Conservation (phyloP, 306 rosid species). For the Mucuna pruriens region DNA sequence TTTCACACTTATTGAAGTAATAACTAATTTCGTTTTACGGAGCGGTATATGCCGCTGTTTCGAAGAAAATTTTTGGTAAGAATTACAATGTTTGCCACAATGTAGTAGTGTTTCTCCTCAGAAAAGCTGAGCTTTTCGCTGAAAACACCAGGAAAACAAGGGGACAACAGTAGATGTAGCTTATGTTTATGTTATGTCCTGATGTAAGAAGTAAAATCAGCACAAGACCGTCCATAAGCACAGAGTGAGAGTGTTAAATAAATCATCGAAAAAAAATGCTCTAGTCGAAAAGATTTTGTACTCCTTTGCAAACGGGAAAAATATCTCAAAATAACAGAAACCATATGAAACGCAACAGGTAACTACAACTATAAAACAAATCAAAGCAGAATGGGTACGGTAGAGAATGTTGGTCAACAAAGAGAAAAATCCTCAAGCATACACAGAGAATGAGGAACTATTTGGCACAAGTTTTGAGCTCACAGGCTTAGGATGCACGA, state of each 20-base stretch:
- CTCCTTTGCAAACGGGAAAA: not conserved
- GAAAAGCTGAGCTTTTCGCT: not conserved
- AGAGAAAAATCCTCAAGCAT: constrained; percentile 44
- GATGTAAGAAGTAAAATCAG: constrained; percentile 43
- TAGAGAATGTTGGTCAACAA: constrained; percentile 49
- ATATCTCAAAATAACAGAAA: not conserved
- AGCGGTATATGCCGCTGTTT: no score
- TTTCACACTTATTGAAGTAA: no score
- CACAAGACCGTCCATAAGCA: constrained; percentile 64
- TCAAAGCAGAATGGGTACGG: not conserved
- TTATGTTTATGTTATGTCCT: constrained; percentile 60
- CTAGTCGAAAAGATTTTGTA: not conserved
- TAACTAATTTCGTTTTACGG: no score
- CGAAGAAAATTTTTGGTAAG: no score
- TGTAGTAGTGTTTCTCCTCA: not conserved
- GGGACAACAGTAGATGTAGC: constrained; percentile 49
- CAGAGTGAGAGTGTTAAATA: not conserved
- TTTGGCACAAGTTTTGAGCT: constrained; percentile 41
- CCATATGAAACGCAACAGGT: not conserved
- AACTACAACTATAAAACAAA: not conserved
- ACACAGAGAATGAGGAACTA: constrained; percentile 31
- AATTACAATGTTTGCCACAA: constrained; percentile 37
- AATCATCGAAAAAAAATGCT: not conserved
- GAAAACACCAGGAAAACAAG: constrained; percentile 1
- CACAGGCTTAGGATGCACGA: constrained; percentile 29